Conservation (phyloP, 2,329 filamentous ascomycete species). For the Epichloe sp. region DNA sequence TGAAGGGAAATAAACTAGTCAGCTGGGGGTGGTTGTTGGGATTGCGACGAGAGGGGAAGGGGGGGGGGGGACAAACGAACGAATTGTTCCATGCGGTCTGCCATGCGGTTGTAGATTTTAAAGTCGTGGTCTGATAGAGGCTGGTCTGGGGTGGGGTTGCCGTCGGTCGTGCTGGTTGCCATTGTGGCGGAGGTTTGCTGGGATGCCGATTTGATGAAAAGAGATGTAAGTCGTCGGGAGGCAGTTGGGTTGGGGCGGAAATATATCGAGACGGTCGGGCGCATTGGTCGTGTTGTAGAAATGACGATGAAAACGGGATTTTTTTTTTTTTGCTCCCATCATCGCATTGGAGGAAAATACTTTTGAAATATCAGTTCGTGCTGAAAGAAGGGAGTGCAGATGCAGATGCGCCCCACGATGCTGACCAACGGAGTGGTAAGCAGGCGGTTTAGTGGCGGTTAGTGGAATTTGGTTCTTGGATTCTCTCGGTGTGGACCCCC, state of each 20-base stretch:
- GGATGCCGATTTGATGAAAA: too few relatives aligned
- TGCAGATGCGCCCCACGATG: neutral
- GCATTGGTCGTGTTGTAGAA: too few relatives aligned
- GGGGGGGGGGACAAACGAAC: neutral
- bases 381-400: neutral
- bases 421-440: constrained; percentile 1
- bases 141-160: constrained; percentile 20
- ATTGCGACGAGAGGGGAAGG: neutral
- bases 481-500: too few relatives aligned
- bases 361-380: too few relatives aligned
- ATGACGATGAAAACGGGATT: too few relatives aligned
- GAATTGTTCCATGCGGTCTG: constrained; percentile 49
- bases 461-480: too few relatives aligned
- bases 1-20: neutral
- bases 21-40: neutral
- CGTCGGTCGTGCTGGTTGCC: neutral
- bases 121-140: constrained; percentile 56
- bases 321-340: too few relatives aligned
- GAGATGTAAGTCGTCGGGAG: too few relatives aligned
- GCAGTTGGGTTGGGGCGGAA: too few relatives aligned
- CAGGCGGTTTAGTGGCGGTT: neutral
- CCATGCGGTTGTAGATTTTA: constrained; percentile 55
- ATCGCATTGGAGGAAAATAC: too few relatives aligned
- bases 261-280: too few relatives aligned
- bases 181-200: neutral